Conservation (phyloP, 78 protist genomes). For the Dictyostelium capitatum region DNA sequence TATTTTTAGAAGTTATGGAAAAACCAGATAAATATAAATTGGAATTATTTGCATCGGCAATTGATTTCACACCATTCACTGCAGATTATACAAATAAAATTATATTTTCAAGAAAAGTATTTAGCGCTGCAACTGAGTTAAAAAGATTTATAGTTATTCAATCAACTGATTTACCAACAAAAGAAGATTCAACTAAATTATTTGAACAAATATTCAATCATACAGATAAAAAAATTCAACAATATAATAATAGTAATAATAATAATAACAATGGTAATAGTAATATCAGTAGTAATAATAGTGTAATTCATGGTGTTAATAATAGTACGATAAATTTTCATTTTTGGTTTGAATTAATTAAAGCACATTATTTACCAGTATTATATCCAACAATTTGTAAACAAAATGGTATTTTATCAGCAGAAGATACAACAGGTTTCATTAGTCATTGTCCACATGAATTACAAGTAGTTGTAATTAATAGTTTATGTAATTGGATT, state of each 20-base stretch:
- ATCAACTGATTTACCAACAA: conserved; percentile 53
- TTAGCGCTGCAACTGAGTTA: conserved; percentile 20
- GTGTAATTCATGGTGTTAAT: neutral
- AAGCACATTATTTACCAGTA: conserved; percentile 36
- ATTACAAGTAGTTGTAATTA: conserved; percentile 51
- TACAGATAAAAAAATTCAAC: conserved; percentile 4
- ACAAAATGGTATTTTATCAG: conserved; percentile 22
- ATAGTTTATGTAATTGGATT: conserved; percentile 41
- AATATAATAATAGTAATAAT: neutral
- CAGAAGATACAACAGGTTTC: conserved; percentile 62
- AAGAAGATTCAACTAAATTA: conserved; percentile 41
- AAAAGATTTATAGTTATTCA: conserved; percentile 54
- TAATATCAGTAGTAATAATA: neutral
- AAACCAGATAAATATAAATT: conserved; percentile 69
- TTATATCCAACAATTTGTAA: conserved; percentile 58
- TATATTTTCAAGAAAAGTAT: conserved; percentile 16
- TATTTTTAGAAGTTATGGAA: conserved; percentile 70
- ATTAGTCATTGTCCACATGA: conserved; percentile 74
- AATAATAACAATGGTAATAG: neutral
- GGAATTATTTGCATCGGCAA: conserved; percentile 35
- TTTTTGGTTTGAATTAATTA: conserved; percentile 66
- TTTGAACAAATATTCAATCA: conserved; percentile 52
- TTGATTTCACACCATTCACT: conserved; percentile 56
- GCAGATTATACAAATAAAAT: conserved; percentile 55
- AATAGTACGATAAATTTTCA: neutral